Base-by-base conservation (phyloP, 2,329 filamentous ascomycete species). In the Capronia americana region DNA sequence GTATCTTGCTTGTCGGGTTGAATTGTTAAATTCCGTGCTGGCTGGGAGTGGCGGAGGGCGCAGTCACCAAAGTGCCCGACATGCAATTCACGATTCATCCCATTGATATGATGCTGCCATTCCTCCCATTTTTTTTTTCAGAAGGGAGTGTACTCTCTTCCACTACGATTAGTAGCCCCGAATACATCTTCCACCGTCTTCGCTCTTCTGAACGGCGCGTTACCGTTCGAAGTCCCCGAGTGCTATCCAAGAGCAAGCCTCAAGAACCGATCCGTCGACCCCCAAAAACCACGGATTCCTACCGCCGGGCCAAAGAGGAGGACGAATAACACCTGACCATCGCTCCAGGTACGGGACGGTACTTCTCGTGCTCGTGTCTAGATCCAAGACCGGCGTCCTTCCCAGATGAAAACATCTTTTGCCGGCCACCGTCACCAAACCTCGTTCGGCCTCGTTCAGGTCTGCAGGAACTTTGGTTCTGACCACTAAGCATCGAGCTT, bases 391-490 rank as follows among this genome's bases (percentile, higher is more conserved):
- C n/a, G 38, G 28, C n/a, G 4, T 17, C 30, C 10, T 28, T 44
- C 55, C 17, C 32, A 41, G 55, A 41, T 14, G 32, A 57, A 41
- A n/a, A 41, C 12, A 12, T 17, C 50, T 12, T n/a, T 23, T n/a
- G 32, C 50, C 50, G 60, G 34, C 34, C 51, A 55, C 24, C 20
- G 12, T 32, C 51, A 24, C 60, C 60, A 44, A 46, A 62, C 60
- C 53, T 34, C 50, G 46, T 61, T 61, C 30, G 58, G 58, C 28
- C 57, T 59, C 57, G 41, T 50, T 50, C 57, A 48, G 46, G 57
- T 59, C 57, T 66, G 63, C 63, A 60, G 64, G 58, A 54, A n/a
- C 58, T 61, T 61, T 61, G 48, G 58, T 30, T 53, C 14, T 63
- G 12, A 34, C 54, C 58, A 61, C 24, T 57, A 14, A 48, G 32